A percentile compares a stretch with the other conserved stretches of the same genome.
These are phyloP conservation scores for Psilocybe cyanescens DNA, from an alignment of 768 basidiomycete genomes.

Conservation along the genomic window DNA sequence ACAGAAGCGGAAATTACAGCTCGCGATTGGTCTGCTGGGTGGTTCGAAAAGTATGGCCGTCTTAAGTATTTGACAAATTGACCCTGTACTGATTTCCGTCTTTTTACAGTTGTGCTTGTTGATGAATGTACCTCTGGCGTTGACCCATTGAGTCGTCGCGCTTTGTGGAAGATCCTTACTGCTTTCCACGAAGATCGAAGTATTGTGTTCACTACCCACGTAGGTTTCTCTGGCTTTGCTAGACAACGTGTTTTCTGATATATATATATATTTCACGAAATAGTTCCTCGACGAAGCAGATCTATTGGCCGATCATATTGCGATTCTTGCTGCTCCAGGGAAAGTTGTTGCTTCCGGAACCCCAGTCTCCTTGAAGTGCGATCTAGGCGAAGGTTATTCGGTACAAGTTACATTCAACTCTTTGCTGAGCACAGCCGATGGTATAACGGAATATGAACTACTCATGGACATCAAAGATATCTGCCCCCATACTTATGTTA, in stretches of 20 bases:
- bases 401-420: constrained; percentile 54
- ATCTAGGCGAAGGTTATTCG: constrained; percentile 74
- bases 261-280: not conserved
- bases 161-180: constrained; percentile 77
- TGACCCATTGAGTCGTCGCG: constrained; percentile 77
- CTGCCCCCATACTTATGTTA: constrained; percentile 47
- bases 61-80: not conserved
- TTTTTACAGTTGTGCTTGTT: constrained; percentile 51
- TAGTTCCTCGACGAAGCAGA: constrained; percentile 83
- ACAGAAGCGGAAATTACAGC: constrained; percentile 81
- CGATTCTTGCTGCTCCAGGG: constrained; percentile 75
- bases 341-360: constrained; percentile 74
- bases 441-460: constrained; percentile 30
- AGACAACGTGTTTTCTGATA: too few species aligned
- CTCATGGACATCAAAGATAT: constrained; percentile 45
- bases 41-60: constrained; percentile 61
- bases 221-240: constrained; percentile 30
- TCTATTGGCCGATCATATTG: constrained; percentile 75
- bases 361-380: constrained; percentile 74
- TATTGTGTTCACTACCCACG: constrained; percentile 81
- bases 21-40: constrained; percentile 80
- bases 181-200: constrained; percentile 67
- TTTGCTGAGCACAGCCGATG: constrained; percentile 29
- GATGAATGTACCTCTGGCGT: constrained; percentile 82
- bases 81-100: not conserved